Percentiles rank a stretch among this genome's conserved stretches.
phyloP scores from a whole-genome alignment of 2,329 filamentous ascomycete genomes.

The Pseudocercospora macadamiae region DNA sequence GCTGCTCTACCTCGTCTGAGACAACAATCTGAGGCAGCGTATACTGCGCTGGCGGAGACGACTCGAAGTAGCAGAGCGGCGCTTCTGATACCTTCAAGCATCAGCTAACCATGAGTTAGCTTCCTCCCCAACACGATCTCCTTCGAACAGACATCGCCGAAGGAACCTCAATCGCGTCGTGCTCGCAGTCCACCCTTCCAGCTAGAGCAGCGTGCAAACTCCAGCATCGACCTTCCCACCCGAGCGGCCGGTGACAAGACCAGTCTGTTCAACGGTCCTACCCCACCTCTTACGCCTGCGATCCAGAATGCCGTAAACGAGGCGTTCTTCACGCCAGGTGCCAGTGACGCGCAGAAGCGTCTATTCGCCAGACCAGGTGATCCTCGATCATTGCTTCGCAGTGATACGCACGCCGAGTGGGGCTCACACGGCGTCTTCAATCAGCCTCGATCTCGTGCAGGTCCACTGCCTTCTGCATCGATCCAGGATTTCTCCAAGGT shows the following conservation, averaged over 20 bases:
- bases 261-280: slow-evolving; percentile 43
- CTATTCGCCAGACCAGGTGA: slow-evolving; percentile 56
- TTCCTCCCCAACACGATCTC: slow-evolving; percentile 92
- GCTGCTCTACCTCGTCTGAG: neutral
- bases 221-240: slow-evolving; percentile 43
- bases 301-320: slow-evolving; percentile 21
- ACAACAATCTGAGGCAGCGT: neutral
- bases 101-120: slow-evolving; percentile 51
- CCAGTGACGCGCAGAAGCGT: slow-evolving; percentile 48
- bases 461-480: slow-evolving; percentile 72
- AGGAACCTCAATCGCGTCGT: slow-evolving; percentile 30
- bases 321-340: slow-evolving; percentile 51
- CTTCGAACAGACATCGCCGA: slow-evolving; percentile 64
- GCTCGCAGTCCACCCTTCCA: slow-evolving; percentile 26
- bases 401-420: slow-evolving; percentile 78
- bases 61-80: no score
- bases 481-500: slow-evolving; percentile 69
- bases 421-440: slow-evolving; percentile 65
- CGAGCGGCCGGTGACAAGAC: slow-evolving; percentile 16
- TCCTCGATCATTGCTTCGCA: slow-evolving; percentile 63
- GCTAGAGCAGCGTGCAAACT: slow-evolving; percentile 46
- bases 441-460: slow-evolving; percentile 77
- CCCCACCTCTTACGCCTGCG: slow-evolving; percentile 48
- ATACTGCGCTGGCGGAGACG: no score
- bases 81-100: no score